Base-by-base conservation (phyloP, 345 rosid genomes). In the Aurinia saxatilis region DNA sequence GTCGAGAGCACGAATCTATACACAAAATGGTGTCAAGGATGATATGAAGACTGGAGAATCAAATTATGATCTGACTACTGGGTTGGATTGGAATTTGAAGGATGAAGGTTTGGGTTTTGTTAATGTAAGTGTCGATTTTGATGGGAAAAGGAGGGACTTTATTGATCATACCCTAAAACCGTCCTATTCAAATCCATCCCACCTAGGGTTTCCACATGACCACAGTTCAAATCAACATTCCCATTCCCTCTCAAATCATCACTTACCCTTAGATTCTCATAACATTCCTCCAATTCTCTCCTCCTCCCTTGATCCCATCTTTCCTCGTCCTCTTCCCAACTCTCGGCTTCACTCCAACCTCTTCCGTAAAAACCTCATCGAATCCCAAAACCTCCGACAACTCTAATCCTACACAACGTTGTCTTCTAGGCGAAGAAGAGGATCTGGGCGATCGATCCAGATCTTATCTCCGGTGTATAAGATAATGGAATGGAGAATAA, bases 391-490 rank as follows among this genome's bases (percentile, higher is more conserved):
- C 79, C 84, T 91, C 95, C 37, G 40, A 61, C 14, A 17, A 57
- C 16, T 34, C 60, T 13, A 10, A 4, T 2, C 66, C 60, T 10
- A 57, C 34, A 8, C 67, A 30, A 70, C 61, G 12, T 18, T 80
- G 75, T 47, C 71, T 92, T 73, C 98, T 97, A n/a, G 0, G 72
- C 97, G 39, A 92, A 89, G 93, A 92, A 92, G 71, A 72, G 97
- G 66, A 78, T 93, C 0, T 84, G 87, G 90, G 97, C 96, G 8
- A n/a, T 79, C 29, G 86, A 76, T 21, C 90, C 97, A 0, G 88
- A 87, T 60, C 31, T 46, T 2, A 23, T 63, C 13, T 73, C 78
- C 9, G 78, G 77, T 46, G 78, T n/a, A n/a, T n/a, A n/a, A n/a
- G n/a, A n/a, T n/a, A n/a, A n/a, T n/a, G n/a, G n/a, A n/a, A n/a